Evolutionary conservation across 2,329 filamentous ascomycete genomes (phyloP), one percentile per base, ranked within the genome.

Genomic region (Botrytis sinoallii): DNA sequence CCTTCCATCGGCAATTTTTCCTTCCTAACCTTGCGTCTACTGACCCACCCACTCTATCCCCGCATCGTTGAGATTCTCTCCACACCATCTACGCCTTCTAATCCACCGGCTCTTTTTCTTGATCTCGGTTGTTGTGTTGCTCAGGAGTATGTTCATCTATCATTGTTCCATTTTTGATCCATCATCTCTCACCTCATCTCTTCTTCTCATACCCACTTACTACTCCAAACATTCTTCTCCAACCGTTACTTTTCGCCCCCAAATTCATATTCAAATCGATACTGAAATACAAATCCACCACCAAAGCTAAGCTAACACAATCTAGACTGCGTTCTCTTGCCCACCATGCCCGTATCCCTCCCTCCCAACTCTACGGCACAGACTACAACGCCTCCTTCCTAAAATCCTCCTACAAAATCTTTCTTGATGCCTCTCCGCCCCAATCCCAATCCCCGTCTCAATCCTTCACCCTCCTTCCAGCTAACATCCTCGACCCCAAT

Each of bases 81-180:
- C 29, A 46, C 70, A 2, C 70, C 70, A 12, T 40, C 63, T 20
- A 32, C 48, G 5, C 55, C 52, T 22, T 32, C 35, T 35, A 59
- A 20, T 60, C 48, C 70, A 42, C 74, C 75, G 18, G 35, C 65
- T 1, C 69, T 52, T 4, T 75, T 84, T 10, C 79, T 84, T 25
- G 83, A 84, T 74, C 75, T 84, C 1, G 83, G 82, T 22, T 83
- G 82, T 66, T 83, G 82, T 74, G 79, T 84, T 40, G 83, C 81
- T 0, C 82, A 83, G 74, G 82, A 84, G 71, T 73, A 73, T 18
- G 64, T 61, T 25, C 10, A 18, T 8, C 7, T 18, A 32, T 69
- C 22, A 44, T 70, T 12, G 10, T 44, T 46, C 6, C 57, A 22
- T 25, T 25, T 14, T 6, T 42, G 0, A 22, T 42, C 25, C 32